These are phyloP conservation scores for Annona cherimola DNA, from an alignment of 164 flowering plant species.

Conservation along the genomic window DNA sequence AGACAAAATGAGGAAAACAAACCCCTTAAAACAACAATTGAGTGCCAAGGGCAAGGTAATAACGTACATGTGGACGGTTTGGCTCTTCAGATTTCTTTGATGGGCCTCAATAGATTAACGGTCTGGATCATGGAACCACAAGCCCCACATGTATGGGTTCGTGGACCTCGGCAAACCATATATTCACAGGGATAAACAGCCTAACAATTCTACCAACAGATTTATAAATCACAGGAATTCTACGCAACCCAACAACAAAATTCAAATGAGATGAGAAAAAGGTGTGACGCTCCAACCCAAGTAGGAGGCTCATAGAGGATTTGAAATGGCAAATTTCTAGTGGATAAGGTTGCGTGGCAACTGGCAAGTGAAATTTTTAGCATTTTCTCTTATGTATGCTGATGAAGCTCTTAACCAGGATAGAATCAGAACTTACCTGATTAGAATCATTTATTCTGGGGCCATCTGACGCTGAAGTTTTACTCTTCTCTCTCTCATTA, in stretches of 20 bases:
- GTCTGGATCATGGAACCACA: neutral
- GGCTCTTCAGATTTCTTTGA: neutral
- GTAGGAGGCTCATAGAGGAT: neutral
- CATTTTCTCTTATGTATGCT: neutral
- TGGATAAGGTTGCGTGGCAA: neutral
- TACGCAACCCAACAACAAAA: neutral
- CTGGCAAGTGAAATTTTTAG: neutral
- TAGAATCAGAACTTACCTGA: conserved; percentile 33
- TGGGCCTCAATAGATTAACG: neutral
- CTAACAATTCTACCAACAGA: neutral
- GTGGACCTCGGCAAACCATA: neutral
- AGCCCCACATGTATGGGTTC: neutral
- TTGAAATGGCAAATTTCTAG: neutral
- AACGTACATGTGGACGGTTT: neutral
- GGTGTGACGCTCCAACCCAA: neutral
- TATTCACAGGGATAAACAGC: neutral
- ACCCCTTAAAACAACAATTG: neutral
- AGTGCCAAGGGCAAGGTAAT: neutral
- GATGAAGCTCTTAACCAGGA: neutral
- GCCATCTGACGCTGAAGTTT: conserved; percentile 33
- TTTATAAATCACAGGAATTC: neutral
- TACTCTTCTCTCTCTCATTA: conserved; percentile 35
- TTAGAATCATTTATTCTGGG: conserved; percentile 25
- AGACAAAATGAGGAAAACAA: neutral
- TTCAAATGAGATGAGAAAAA: neutral